Evolutionary conservation across 805 yeast species (phyloP).

Genomic region (Metschnikowia corniflorae): DNA sequence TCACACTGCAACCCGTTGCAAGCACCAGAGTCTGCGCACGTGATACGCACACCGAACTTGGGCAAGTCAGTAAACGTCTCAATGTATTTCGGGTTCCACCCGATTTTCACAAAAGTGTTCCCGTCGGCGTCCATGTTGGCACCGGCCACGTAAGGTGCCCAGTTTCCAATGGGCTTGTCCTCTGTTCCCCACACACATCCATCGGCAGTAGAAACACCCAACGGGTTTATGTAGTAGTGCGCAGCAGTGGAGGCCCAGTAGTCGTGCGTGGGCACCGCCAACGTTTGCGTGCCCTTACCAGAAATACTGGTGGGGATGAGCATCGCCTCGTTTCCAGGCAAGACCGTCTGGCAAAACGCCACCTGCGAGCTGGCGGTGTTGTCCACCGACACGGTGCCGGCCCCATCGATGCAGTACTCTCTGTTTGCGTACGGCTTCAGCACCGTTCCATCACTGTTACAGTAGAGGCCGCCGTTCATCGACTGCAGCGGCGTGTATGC

Average conservation of each 20-base stretch:
- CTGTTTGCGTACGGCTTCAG: slow-evolving; percentile 56
- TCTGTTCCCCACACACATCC: slow-evolving; percentile 84
- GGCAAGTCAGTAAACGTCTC: slow-evolving; percentile 63
- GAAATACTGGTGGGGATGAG: slow-evolving; percentile 74
- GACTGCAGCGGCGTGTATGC: slow-evolving; percentile 73
- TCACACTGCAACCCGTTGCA: slow-evolving; percentile 81
- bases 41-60: slow-evolving; percentile 64
- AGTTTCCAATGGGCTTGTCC: slow-evolving; percentile 71
- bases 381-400: slow-evolving; percentile 63
- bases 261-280: slow-evolving; percentile 82
- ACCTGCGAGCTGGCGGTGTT: slow-evolving; percentile 58
- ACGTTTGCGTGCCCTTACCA: slow-evolving; percentile 42
- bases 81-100: slow-evolving; percentile 86
- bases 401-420: slow-evolving; percentile 72
- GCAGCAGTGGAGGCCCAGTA: slow-evolving; percentile 88
- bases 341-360: slow-evolving; percentile 88
- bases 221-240: slow-evolving; percentile 80
- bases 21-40: slow-evolving; percentile 57
- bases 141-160: slow-evolving; percentile 94
- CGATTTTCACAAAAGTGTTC: slow-evolving; percentile 77
- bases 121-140: slow-evolving; percentile 72
- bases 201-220: slow-evolving; percentile 71
- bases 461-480: slow-evolving; percentile 77
- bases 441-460: slow-evolving; percentile 66
- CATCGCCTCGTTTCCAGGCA: slow-evolving; percentile 95